phyloP scores from a whole-genome alignment of 2,329 filamentous ascomycete genomes.

The Fusarium bactridioides region DNA sequence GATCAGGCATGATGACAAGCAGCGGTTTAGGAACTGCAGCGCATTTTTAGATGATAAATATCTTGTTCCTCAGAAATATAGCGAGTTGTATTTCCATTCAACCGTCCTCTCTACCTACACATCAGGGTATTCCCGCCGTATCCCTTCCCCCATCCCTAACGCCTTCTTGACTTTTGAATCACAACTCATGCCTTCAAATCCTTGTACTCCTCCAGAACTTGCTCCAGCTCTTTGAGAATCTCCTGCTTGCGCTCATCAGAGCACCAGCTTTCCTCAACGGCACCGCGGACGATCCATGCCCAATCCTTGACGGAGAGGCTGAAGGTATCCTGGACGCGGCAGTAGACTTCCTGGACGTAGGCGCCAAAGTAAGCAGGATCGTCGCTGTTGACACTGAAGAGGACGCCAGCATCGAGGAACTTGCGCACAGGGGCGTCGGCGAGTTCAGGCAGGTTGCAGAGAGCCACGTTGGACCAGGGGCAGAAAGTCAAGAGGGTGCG shows the following conservation, averaged over 20 bases:
- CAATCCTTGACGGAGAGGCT: slow-evolving; percentile 69
- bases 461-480: slow-evolving; percentile 73
- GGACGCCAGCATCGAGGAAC: slow-evolving; percentile 70
- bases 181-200: not conserved
- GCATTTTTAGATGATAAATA: slow-evolving; percentile 10
- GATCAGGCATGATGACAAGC: not conserved
- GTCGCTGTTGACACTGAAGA: slow-evolving; percentile 77
- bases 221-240: slow-evolving; percentile 57
- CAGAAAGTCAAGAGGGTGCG: slow-evolving; percentile 74
- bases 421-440: slow-evolving; percentile 62
- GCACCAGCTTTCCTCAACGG: slow-evolving; percentile 76
- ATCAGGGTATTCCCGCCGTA: slow-evolving; percentile 14
- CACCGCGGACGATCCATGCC: slow-evolving; percentile 67
- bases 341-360: slow-evolving; percentile 77
- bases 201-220: slow-evolving; percentile 33
- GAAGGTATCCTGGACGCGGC: slow-evolving; percentile 77
- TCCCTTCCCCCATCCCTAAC: not conserved
- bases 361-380: slow-evolving; percentile 80
- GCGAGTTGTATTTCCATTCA: not conserved
- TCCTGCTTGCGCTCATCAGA: slow-evolving; percentile 66
- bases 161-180: not conserved
- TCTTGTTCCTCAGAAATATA: not conserved
- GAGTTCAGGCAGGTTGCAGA: slow-evolving; percentile 39
- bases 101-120: not conserved
- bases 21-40: not conserved